Evolutionary conservation across 148 eudicot genomes (phyloP).

Genomic region (Polygonum aviculare): DNA sequence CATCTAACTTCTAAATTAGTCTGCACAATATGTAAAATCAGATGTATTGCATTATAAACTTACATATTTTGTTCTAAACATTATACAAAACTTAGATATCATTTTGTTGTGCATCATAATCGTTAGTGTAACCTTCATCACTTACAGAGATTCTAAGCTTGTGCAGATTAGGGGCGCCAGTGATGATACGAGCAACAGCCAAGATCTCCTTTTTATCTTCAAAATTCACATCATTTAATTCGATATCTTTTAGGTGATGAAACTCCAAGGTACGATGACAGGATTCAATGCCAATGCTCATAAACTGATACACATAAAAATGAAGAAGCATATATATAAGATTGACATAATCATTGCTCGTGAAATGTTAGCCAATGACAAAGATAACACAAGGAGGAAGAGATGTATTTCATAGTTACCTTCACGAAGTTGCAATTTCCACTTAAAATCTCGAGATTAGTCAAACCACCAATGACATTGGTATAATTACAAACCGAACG

Average conservation of each 20-base stretch:
- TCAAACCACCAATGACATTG: slow-evolving; percentile 2
- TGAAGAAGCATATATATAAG: background rate
- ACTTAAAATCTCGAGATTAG: slow-evolving; percentile 42
- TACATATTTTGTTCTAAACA: too few species aligned
- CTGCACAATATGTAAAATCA: slow-evolving; percentile 36
- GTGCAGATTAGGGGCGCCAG: slow-evolving; percentile 58
- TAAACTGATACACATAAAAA: slow-evolving; percentile 30
- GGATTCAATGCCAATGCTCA: slow-evolving; percentile 66
- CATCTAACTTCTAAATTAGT: slow-evolving; percentile 25
- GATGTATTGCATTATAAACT: background rate
- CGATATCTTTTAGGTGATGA: slow-evolving; percentile 40
- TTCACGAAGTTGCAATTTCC: slow-evolving; percentile 61
- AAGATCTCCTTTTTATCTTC: slow-evolving; percentile 73
- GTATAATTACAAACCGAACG: slow-evolving; percentile 15
- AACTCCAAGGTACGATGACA: slow-evolving; percentile 34
- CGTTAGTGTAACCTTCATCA: background rate
- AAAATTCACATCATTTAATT: slow-evolving; percentile 66
- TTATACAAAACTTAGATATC: background rate
- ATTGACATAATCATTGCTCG: too few species aligned
- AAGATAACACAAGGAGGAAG: background rate
- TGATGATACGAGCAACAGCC: slow-evolving; percentile 66
- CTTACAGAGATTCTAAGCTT: slow-evolving; percentile 86
- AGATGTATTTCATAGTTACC: slow-evolving; percentile 22
- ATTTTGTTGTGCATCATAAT: background rate
- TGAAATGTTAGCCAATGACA: background rate